Evolutionary conservation across 768 basidiomycete species (phyloP).

Genomic region (Tephrocybe sp.): DNA sequence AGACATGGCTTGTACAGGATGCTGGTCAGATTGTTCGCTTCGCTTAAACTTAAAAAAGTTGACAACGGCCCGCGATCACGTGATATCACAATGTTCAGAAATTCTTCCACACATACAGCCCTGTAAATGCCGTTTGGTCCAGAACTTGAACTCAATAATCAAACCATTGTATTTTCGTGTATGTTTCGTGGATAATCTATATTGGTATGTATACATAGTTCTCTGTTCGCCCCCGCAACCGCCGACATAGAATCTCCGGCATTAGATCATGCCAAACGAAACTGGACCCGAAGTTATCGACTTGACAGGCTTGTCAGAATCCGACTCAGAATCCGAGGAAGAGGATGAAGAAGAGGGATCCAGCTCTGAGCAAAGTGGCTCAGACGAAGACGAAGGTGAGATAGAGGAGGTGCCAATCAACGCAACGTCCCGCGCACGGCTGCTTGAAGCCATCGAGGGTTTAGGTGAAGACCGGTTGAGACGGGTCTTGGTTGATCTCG

Average conservation of each 20-base stretch:
- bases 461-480: conserved; percentile 46
- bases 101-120: not conserved
- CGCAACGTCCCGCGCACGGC: conserved; percentile 38
- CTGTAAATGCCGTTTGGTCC: not conserved
- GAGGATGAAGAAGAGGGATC: conserved; percentile 20
- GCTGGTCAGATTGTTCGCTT: too few species aligned
- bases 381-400: conserved; percentile 33
- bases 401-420: conserved; percentile 35
- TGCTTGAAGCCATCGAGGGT: conserved; percentile 41
- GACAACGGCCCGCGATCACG: conserved; percentile 15
- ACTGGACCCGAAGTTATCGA: conserved; percentile 41
- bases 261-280: conserved; percentile 25
- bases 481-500: conserved; percentile 36
- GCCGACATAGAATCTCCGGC: conserved; percentile 11
- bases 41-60: too few species aligned
- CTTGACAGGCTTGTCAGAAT: conserved; percentile 40
- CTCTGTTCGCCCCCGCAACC: not conserved
- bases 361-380: conserved; percentile 25
- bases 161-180: not conserved
- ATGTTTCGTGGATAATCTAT: conserved; percentile 4
- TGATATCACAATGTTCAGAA: conserved; percentile 6
- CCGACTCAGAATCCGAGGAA: conserved; percentile 19
- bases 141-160: not conserved
- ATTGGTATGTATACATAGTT: conserved; percentile 5
- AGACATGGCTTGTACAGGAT: too few species aligned